Evolutionary conservation across 305 asterid genomes (phyloP).

Genomic region (Solanum hybrid): DNA sequence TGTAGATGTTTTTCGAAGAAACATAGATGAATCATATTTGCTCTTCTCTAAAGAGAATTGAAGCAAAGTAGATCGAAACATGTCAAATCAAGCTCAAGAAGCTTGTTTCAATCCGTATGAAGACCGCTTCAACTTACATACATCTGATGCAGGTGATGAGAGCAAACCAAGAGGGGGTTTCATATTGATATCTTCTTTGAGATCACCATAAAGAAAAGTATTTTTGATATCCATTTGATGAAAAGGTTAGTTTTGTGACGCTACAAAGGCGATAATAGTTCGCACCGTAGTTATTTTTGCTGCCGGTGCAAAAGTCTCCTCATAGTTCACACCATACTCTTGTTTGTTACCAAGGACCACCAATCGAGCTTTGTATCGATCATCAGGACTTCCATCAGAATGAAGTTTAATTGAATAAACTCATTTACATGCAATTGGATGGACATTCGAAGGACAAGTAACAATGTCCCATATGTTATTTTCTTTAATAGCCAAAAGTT

Average conservation of each 20-base stretch:
- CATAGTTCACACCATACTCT: background rate
- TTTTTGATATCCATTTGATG: background rate
- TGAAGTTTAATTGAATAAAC: background rate
- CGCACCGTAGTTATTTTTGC: background rate
- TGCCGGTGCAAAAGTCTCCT: background rate
- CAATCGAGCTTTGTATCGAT: background rate
- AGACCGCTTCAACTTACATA: background rate
- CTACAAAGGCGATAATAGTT: background rate
- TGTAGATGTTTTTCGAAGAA: background rate
- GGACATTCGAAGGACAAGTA: background rate
- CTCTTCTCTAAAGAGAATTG: background rate
- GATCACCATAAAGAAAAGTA: background rate
- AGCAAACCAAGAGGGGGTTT: background rate
- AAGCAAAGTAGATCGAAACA: background rate
- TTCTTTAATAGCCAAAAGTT: background rate
- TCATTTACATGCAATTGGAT: background rate
- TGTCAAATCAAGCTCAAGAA: background rate
- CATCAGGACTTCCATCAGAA: background rate
- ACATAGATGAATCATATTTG: background rate
- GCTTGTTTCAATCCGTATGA: background rate
- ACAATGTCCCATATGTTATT: background rate
- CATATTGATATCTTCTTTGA: background rate
- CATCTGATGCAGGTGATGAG: background rate
- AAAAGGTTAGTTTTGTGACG: background rate
- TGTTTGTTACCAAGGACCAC: background rate